Evolutionary conservation across 2,329 filamentous ascomycete species (phyloP).

Genomic region (Monilinia fructicola): DNA sequence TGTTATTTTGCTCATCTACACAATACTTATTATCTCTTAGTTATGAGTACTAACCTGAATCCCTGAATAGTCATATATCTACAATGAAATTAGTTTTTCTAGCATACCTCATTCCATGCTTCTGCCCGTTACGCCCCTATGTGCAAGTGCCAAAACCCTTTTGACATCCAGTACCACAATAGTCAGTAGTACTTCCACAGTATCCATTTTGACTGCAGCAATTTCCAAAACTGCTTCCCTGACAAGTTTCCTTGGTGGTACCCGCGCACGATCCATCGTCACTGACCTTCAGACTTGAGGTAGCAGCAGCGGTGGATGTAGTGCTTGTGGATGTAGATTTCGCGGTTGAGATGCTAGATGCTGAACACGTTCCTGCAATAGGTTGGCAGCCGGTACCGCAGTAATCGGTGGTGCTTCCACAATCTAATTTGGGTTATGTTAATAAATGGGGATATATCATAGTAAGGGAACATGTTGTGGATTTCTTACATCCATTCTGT

Average conservation of each 20-base stretch:
- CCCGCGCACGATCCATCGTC: constrained; percentile 27
- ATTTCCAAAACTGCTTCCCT: constrained; percentile 28
- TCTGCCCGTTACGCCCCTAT: not conserved
- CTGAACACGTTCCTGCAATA: constrained; percentile 24
- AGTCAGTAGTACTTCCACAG: constrained; percentile 19
- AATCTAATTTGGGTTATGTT: constrained; percentile 21
- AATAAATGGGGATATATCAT: not conserved
- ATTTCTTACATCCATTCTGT: constrained; percentile 34
- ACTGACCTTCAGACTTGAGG: constrained; percentile 18
- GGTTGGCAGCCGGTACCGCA: constrained; percentile 39
- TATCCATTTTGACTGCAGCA: constrained; percentile 29
- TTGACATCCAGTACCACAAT: constrained; percentile 22
- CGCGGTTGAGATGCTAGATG: constrained; percentile 15
- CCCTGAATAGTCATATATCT: not conserved
- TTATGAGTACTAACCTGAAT: not conserved
- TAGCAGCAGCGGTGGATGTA: not conserved
- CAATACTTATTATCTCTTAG: constrained; percentile 2
- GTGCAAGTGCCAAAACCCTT: constrained; percentile 18
- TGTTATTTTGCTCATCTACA: not conserved
- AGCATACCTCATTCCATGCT: not conserved
- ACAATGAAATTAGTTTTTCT: constrained; percentile 9
- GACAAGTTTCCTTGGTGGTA: constrained; percentile 24
- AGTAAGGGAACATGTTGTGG: no score
- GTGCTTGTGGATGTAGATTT: constrained; percentile 1
- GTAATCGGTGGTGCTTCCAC: constrained; percentile 38